Evolutionary conservation across 306 rosid species (phyloP), one percentile per base, ranked within the genome.

Genomic region (Sicyos baderoa): DNA sequence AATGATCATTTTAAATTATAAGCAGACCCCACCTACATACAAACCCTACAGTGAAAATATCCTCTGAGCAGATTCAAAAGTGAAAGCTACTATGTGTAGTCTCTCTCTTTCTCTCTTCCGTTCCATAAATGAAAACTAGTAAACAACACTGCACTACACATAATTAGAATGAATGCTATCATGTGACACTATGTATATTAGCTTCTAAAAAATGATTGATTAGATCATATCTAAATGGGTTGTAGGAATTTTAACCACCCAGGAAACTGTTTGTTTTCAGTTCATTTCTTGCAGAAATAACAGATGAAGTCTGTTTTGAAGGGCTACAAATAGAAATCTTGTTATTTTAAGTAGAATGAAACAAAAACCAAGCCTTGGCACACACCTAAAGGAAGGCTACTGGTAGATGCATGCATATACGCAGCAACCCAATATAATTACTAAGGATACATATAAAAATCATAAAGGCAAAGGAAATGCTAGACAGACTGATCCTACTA

Each of bases 1-100:
- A 13, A 45, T 66, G 21, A 45, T 45, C 7, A 66, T 66, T 47
- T 66, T 66, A 55, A 9, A 62, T 37, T 9, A 62, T 40, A 62
- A 62, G 32, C 32, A 63, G 52, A 19, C 21, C 12, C 7, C 32
- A 42, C 2, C 51, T 27, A 11, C 53, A 15, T 47, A 17, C 47
- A 40, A 17, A 9, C 15, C 29, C 52, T 42, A 17, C 19, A 42
- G 47, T 42, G 9, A 35, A 32, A 32, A 61, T 35, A 61, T 61
- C 14, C 4, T 15, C 45, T n/a, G 16, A 35, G 45, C 25, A 35
- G 44, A 14, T 21, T 56, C 17, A 8, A 17, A 35, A 56, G 25
- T 5, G n/a, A 56, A 56, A 56, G 62, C 37, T 54, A 54, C 15
- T 54, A 19, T 0, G 27, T 9, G 25, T 54, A 54, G 58, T 54